Conservation (phyloP, 2,329 filamentous ascomycete species). For the Colletotrichum plurivorum region DNA sequence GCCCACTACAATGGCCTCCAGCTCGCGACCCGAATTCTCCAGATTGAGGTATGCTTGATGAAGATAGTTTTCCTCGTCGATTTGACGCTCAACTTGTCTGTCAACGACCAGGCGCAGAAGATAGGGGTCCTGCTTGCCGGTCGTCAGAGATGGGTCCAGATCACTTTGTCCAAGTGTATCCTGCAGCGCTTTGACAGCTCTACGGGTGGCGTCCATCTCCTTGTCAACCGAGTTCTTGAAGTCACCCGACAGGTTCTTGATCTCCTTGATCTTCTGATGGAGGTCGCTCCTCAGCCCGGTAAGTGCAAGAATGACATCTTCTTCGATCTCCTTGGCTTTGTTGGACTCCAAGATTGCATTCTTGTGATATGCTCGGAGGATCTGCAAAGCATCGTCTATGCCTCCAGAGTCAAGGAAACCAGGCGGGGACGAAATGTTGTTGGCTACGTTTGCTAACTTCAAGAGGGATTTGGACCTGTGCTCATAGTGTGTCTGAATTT, state of each 20-base stretch:
- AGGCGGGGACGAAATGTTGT: slow-evolving; percentile 81
- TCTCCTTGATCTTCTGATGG: slow-evolving; percentile 97
- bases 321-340: slow-evolving; percentile 91
- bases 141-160: slow-evolving; percentile 79
- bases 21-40: slow-evolving; percentile 92
- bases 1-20: slow-evolving; percentile 95
- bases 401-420: slow-evolving; percentile 85
- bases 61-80: slow-evolving; percentile 97
- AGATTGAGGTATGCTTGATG: slow-evolving; percentile 95
- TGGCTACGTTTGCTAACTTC: slow-evolving; percentile 87
- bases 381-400: slow-evolving; percentile 87
- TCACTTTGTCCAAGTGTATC: slow-evolving; percentile 86
- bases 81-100: slow-evolving; percentile 89
- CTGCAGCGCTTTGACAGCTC: slow-evolving; percentile 83
- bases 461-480: slow-evolving; percentile 84
- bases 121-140: slow-evolving; percentile 93
- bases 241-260: slow-evolving; percentile 91
- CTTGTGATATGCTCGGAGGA: slow-evolving; percentile 87
- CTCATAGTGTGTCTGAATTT: slow-evolving; percentile 92
- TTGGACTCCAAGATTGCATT: slow-evolving; percentile 83
- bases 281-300: slow-evolving; percentile 89
- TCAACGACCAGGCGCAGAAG: slow-evolving; percentile 89
- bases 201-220: slow-evolving; percentile 89
- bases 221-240: slow-evolving; percentile 98
- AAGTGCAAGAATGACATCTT: slow-evolving; percentile 90